A percentile compares a stretch with the other conserved stretches of the same genome.
Conservation (phyloP, 2,329 filamentous ascomycete species). For the Cladophialophora chaetospira region DNA sequence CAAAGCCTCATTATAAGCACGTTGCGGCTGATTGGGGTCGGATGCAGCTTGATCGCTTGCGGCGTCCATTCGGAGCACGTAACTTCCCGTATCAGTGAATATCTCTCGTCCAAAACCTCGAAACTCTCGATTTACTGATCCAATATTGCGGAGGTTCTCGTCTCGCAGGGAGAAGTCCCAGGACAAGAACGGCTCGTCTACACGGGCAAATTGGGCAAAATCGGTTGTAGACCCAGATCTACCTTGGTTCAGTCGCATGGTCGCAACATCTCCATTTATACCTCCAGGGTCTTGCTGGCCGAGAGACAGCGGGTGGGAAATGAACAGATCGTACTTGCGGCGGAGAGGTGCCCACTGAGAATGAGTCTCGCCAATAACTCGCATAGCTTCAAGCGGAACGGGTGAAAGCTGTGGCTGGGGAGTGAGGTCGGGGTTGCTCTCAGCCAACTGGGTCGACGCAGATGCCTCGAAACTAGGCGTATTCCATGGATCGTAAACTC, state of each 20-base stretch:
- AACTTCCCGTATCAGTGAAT: constrained; percentile 67
- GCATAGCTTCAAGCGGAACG: constrained; percentile 59
- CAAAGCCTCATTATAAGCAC: constrained; percentile 22
- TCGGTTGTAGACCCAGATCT: constrained; percentile 36
- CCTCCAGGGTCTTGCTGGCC: constrained; percentile 30
- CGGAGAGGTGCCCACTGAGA: constrained; percentile 65
- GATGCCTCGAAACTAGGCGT: constrained; percentile 34
- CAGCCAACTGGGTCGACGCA: constrained; percentile 37
- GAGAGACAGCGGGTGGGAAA: constrained; percentile 52
- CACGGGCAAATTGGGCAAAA: constrained; percentile 63
- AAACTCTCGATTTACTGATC: constrained; percentile 66
- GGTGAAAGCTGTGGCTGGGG: constrained; percentile 56
- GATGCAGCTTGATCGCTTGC: constrained; percentile 49
- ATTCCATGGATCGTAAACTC: constrained; percentile 57
- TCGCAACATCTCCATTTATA: constrained; percentile 37
- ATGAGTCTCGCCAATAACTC: constrained; percentile 64
- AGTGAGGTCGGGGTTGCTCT: constrained; percentile 38
- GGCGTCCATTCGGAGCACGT: constrained; percentile 65
- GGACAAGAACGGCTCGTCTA: constrained; percentile 64
- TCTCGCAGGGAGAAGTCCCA: constrained; percentile 65
- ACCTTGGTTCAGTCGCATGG: constrained; percentile 52
- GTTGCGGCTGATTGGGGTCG: constrained; percentile 37
- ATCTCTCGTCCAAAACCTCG: constrained; percentile 63
- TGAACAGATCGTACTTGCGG: constrained; percentile 66
- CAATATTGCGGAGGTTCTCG: constrained; percentile 54